Conservation (phyloP, 805 yeast genomes). For the Yarrowia osloensis region DNA sequence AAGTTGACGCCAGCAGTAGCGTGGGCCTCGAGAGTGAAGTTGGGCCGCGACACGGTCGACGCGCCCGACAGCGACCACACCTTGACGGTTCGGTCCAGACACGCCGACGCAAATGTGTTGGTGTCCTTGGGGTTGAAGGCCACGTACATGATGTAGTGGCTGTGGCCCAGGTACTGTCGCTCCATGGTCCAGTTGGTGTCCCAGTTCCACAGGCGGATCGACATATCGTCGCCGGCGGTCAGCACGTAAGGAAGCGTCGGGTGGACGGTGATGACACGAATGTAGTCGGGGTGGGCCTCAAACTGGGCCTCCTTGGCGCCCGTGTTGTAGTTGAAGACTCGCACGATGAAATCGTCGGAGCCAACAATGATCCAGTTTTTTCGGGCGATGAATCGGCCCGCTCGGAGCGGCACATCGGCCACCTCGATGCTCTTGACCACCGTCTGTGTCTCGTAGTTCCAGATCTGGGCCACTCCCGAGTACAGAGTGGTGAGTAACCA, state of each 20-base stretch:
- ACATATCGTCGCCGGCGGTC: conserved; percentile 88
- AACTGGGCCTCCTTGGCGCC: conserved; percentile 93
- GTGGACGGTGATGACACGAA: conserved; percentile 90
- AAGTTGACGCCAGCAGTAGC: conserved; percentile 92
- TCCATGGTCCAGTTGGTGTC: conserved; percentile 88
- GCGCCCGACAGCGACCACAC: conserved; percentile 89
- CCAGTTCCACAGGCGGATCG: conserved; percentile 97
- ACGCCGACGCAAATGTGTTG: conserved; percentile 95
- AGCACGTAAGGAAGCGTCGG: conserved; percentile 88
- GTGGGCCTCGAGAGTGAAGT: conserved; percentile 88
- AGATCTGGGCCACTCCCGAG: conserved; percentile 87
- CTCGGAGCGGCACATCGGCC: conserved; percentile 93
- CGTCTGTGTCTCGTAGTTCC: conserved; percentile 85
- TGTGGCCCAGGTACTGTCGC: conserved; percentile 93
- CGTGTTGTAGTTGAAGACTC: conserved; percentile 93
- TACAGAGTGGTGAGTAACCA: conserved; percentile 89
- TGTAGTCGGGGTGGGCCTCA: conserved; percentile 97
- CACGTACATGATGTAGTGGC: conserved; percentile 90
- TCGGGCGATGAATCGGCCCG: conserved; percentile 92
- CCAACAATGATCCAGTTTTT: conserved; percentile 98
- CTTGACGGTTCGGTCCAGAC: conserved; percentile 93
- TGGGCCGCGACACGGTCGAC: conserved; percentile 57
- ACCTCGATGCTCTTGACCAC: conserved; percentile 89
- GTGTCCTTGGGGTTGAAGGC: conserved; percentile 97
- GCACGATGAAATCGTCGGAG: conserved; percentile 89